phyloP scores from a whole-genome alignment of 257 asterid species.

The Ilex asprella region DNA sequence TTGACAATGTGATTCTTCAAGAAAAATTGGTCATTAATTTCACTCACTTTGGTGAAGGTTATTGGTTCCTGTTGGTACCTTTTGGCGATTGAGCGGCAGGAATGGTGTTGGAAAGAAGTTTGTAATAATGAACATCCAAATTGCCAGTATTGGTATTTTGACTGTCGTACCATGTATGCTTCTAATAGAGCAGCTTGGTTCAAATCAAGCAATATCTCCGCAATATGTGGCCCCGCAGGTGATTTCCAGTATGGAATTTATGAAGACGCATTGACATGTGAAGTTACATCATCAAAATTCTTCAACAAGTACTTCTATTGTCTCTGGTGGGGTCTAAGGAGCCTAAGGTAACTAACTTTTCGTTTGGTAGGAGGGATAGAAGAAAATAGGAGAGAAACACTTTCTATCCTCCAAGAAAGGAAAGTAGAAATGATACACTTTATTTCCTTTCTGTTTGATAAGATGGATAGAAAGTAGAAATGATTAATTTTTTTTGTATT shows the following conservation, averaged over 20 bases:
- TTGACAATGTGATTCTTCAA: not conserved
- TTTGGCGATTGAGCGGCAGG: conserved; percentile 55
- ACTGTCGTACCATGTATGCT: conserved; percentile 28
- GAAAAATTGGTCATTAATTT: not conserved
- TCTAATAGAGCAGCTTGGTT: conserved; percentile 35
- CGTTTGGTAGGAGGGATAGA: too few relatives aligned
- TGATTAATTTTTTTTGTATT: too few relatives aligned
- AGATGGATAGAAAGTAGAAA: too few relatives aligned
- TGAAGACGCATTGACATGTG: conserved; percentile 27
- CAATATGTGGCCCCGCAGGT: conserved; percentile 29
- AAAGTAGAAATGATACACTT: too few relatives aligned
- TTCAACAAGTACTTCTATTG: conserved; percentile 43
- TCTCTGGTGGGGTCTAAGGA: conserved; percentile 70
- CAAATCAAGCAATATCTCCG: conserved; percentile 43
- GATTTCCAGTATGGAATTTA: conserved; percentile 51
- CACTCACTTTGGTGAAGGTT: conserved; percentile 27
- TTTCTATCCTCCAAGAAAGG: too few relatives aligned
- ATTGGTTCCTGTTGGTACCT: conserved; percentile 75
- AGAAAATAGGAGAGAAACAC: too few relatives aligned
- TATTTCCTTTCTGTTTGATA: too few relatives aligned
- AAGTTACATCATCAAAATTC: conserved; percentile 33
- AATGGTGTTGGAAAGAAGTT: conserved; percentile 55
- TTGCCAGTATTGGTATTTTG: conserved; percentile 48
- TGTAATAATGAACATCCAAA: conserved; percentile 37
- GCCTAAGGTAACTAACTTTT: conserved; percentile 42